Percentiles rank a stretch among this genome's conserved stretches.
These are phyloP conservation scores for Trichoderma guizhouense DNA, from an alignment of 2,329 filamentous ascomycete genomes.

Conservation along the genomic window DNA sequence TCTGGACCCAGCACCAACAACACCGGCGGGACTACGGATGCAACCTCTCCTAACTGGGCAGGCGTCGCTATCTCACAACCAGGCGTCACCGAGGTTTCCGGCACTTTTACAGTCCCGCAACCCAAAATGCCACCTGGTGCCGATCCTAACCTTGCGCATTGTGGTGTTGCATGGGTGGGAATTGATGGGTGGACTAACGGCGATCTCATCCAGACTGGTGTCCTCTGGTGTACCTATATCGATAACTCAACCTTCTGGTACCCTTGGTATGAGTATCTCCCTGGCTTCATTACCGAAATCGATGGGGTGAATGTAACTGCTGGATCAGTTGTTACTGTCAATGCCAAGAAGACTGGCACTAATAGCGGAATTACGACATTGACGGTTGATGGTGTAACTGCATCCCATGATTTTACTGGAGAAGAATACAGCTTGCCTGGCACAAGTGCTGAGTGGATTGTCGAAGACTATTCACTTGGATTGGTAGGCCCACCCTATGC, in stretches of 20 bases:
- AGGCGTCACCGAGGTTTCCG: neutral
- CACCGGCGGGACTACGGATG: neutral
- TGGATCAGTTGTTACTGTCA: slow-evolving; percentile 7
- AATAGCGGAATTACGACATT: neutral
- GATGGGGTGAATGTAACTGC: neutral
- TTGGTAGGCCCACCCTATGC: neutral
- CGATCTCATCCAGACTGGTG: slow-evolving; percentile 7
- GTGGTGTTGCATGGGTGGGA: slow-evolving; percentile 7
- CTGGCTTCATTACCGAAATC: neutral
- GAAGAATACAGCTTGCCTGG: neutral
- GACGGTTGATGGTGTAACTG: neutral
- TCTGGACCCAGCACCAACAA: neutral
- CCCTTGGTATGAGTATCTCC: slow-evolving; percentile 10
- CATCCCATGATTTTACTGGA: neutral
- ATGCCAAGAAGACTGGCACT: neutral
- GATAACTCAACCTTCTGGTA: neutral
- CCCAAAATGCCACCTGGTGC: neutral
- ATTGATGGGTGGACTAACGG: slow-evolving; percentile 1
- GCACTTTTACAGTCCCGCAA: slow-evolving; percentile 2
- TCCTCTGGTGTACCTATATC: neutral
- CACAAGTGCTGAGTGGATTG: slow-evolving; percentile 14
- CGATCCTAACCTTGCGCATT: neutral
- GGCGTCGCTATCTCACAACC: neutral
- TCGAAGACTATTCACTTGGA: neutral
- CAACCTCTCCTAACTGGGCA: neutral